Percentiles rank a stretch among this genome's conserved stretches.
Evolutionary conservation across 768 basidiomycete species (phyloP).

Genomic region (Cystofilobasidium bisporidii): DNA sequence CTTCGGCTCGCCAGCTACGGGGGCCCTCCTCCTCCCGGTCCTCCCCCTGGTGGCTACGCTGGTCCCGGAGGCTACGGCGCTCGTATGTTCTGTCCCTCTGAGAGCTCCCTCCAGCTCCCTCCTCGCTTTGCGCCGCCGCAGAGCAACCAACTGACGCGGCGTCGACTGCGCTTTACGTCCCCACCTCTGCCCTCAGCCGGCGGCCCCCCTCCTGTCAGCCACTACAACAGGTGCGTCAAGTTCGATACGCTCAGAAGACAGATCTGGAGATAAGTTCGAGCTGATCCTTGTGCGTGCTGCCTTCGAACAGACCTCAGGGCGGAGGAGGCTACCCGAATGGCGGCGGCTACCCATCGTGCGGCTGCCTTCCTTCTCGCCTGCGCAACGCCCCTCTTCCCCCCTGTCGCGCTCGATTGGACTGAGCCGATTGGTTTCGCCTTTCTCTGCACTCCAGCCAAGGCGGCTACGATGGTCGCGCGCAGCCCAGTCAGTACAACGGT

Average conservation of each 20-base stretch:
- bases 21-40: background rate
- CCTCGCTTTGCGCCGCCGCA: too few species aligned
- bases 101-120: background rate
- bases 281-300: too few species aligned
- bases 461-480: background rate
- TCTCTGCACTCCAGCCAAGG: background rate
- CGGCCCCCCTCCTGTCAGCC: background rate
- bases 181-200: background rate
- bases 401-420: background rate
- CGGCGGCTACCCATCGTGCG: background rate
- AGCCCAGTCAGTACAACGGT: background rate
- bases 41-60: background rate
- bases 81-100: too few species aligned
- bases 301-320: background rate
- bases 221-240: background rate
- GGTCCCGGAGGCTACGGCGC: background rate
- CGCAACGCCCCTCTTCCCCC: background rate
- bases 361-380: background rate
- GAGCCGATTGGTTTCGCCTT: too few species aligned
- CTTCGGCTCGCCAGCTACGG: too few species aligned
- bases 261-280: background rate
- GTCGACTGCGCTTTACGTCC: background rate
- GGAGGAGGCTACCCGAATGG: background rate
- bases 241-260: slow-evolving; percentile 1
- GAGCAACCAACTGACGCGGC: too few species aligned